Percentiles rank a stretch among this genome's conserved stretches.
Conservation (phyloP, 257 asterid genomes). For the Scutellaria barbata region DNA sequence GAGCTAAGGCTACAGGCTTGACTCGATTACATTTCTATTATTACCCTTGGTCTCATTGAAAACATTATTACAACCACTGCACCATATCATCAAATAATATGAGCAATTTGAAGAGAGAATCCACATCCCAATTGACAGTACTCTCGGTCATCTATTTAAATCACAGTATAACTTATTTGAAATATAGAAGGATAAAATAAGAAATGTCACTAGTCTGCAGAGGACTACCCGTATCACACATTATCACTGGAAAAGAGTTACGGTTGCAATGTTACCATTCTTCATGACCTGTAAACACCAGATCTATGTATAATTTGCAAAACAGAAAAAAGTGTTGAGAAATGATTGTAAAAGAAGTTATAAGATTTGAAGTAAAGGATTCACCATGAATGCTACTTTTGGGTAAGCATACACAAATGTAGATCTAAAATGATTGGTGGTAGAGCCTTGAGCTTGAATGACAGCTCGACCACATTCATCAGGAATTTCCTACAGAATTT, state of each 20-base stretch:
- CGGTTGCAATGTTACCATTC: constrained; percentile 77
- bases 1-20: no score
- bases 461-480: no score
- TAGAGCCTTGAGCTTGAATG: no score
- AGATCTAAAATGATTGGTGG: no score
- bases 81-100: neutral
- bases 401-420: no score
- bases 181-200: neutral
- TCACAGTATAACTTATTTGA: neutral
- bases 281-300: constrained; percentile 67
- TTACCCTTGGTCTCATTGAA: neutral
- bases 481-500: no score
- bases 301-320: neutral
- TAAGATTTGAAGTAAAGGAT: no score
- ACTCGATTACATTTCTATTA: neutral
- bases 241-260: constrained; percentile 79
- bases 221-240: constrained; percentile 18
- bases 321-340: no score
- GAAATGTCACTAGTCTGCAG: neutral
- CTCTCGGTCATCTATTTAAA: neutral
- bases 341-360: no score
- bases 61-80: neutral
- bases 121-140: neutral
- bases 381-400: no score
- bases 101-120: neutral